phyloP scores from a whole-genome alignment of 768 basidiomycete genomes.

The Mycena epipterygia region DNA sequence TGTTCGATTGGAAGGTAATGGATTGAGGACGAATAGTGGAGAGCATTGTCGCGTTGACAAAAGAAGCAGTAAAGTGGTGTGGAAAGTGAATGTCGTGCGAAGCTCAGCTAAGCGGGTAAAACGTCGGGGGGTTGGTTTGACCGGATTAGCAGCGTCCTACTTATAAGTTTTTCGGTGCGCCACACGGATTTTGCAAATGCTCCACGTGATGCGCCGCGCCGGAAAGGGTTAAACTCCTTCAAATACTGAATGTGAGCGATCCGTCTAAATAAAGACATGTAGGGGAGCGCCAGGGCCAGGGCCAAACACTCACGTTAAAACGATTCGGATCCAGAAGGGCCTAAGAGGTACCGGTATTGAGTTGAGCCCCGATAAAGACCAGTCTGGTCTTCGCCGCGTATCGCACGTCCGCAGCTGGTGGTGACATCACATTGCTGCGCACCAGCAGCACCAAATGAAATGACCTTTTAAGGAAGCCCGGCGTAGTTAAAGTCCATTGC shows the following conservation, averaged over 20 bases:
- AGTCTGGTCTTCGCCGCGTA: too few species aligned
- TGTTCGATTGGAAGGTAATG: slow-evolving; percentile 3
- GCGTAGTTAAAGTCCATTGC: background rate
- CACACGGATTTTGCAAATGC: background rate
- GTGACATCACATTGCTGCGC: background rate
- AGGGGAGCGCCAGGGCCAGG: slow-evolving; percentile 1
- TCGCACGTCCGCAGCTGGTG: background rate
- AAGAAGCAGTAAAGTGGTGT: slow-evolving; percentile 7
- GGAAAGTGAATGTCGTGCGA: slow-evolving; percentile 18
- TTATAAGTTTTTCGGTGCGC: slow-evolving; percentile 14
- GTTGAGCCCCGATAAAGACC: too few species aligned
- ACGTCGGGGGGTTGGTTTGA: background rate
- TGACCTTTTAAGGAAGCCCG: background rate
- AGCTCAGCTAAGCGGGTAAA: slow-evolving; percentile 31
- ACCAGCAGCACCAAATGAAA: background rate
- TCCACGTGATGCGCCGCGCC: background rate
- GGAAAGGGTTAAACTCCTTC: background rate
- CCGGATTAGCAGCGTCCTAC: background rate
- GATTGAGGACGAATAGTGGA: slow-evolving; percentile 8
- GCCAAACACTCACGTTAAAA: background rate
- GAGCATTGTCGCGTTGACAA: slow-evolving; percentile 25
- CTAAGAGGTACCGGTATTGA: background rate
- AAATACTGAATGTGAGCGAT: background rate
- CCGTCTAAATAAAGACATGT: background rate
- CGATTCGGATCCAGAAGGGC: background rate